Evolutionary conservation across 768 basidiomycete genomes (phyloP).

Genomic region (Lactarius akahatsu): DNA sequence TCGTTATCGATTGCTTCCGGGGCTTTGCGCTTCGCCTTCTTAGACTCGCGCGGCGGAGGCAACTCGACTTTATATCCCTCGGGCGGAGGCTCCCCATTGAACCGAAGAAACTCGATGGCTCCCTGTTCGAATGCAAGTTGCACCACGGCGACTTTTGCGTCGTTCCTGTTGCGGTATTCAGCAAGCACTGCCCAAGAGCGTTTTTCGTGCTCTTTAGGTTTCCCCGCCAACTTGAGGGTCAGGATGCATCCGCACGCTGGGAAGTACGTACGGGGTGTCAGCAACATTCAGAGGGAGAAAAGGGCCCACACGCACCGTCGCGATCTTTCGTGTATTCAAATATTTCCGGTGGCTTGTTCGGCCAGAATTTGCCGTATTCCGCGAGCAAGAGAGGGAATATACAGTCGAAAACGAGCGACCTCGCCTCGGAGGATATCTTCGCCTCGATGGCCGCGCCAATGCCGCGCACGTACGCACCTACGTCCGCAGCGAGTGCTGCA

Average conservation of each 20-base stretch:
- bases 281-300: conserved; percentile 3
- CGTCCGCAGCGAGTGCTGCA: conserved; percentile 61
- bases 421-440: conserved; percentile 46
- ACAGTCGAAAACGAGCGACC: conserved; percentile 45
- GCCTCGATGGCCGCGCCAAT: conserved; percentile 45
- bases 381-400: conserved; percentile 45
- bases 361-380: conserved; percentile 47
- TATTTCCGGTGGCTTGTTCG: conserved; percentile 38
- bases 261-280: not conserved
- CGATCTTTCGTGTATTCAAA: conserved; percentile 47
- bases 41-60: conserved; percentile 29
- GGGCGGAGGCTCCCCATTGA: conserved; percentile 45
- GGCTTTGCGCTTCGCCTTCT: conserved; percentile 29
- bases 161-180: conserved; percentile 56
- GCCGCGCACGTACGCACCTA: conserved; percentile 54
- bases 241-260: conserved; percentile 58
- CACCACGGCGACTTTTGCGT: conserved; percentile 60
- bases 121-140: conserved; percentile 55
- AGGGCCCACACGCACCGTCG: conserved; percentile 45
- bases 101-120: conserved; percentile 58
- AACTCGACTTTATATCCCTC: conserved; percentile 42
- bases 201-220: conserved; percentile 37
- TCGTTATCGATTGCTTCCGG: conserved; percentile 14
- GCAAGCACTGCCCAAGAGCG: conserved; percentile 46
- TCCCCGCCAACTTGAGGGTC: conserved; percentile 41